Evolutionary conservation across 208 protist genomes (phyloP).

Genomic region (Trypanosoma avium): DNA sequence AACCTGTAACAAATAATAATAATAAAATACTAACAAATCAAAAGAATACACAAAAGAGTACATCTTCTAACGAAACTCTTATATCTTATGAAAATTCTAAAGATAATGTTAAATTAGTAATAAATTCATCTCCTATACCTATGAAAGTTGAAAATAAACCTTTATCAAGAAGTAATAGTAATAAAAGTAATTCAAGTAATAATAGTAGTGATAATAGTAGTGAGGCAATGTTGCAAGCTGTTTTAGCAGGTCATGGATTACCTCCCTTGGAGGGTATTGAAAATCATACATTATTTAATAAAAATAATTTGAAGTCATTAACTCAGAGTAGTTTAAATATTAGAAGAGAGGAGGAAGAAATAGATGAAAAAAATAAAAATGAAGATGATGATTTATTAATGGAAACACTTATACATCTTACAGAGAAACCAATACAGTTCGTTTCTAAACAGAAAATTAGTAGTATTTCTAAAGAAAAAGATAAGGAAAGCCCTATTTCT

Average conservation of each 20-base stretch:
- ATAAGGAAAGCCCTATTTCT: not conserved
- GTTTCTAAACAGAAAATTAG: not conserved
- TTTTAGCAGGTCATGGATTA: slow-evolving; percentile 4
- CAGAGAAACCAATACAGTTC: not conserved
- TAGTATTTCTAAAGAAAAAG: not conserved
- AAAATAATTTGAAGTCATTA: not conserved
- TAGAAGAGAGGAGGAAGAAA: not conserved
- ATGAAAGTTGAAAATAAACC: too few relatives aligned
- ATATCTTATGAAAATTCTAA: too few relatives aligned
- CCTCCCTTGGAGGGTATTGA: not conserved
- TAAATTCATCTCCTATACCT: too few relatives aligned
- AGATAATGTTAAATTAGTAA: too few relatives aligned
- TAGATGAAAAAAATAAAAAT: not conserved
- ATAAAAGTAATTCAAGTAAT: not conserved
- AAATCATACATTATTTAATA: too few relatives aligned
- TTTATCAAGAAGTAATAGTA: too few relatives aligned
- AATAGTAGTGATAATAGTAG: not conserved
- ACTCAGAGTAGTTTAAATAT: not conserved
- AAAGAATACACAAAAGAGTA: not conserved
- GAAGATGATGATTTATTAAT: slow-evolving; percentile 5
- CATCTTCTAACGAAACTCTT: too few relatives aligned
- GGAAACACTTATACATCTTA: slow-evolving; percentile 1
- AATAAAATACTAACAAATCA: too few relatives aligned
- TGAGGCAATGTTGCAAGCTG: slow-evolving; percentile 2
- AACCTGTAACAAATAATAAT: not conserved